Evolutionary conservation across 352 stramenopile genomes (phyloP), one percentile per base, ranked within the genome.

Genomic region (Globisporangium polare): DNA sequence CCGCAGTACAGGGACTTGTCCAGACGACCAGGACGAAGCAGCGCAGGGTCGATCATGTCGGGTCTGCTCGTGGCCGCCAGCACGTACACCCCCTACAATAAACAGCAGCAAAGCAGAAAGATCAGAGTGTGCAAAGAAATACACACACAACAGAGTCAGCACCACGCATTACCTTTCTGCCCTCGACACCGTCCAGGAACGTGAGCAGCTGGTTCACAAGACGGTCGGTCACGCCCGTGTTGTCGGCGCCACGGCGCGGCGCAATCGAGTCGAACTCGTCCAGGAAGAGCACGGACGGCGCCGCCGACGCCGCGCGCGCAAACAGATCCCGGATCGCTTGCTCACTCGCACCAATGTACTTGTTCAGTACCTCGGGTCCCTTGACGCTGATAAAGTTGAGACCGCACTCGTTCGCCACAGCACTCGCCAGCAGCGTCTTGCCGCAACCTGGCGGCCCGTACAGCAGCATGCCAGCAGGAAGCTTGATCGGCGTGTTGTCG

Each of bases 171-270:
- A n/a, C n/a, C 74, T 89, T 89, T 59, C 88, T 68, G 0, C 73
- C 78, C 75, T 99, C 97, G 13, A 99, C 95, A 42, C 97, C 96
- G 77, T 99, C 97, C 49, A 99, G 70, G 66, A 98, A 98, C 0
- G 97, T 99, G 0, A 99, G 85, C 50, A 99, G 75, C 62, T 99
- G 97, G 68, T 99, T 99, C 49, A 99, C 96, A 27, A 99, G 91
- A 22, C 97, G 81, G 68, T 99, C 96, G 0, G 95, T 99, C 33
- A 99, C 96, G 29, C 96, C 95, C 8, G 92, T 98, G 68, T 97
- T 93, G 65, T 98, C 86, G 13, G 84, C 83, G 39, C 96, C 96
- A 60, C 96, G 88, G 10, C 90, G 86, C n/a, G 96, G 96, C 31
- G 95, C 95, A 42, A 99, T 89, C 12, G 95, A 94, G 58, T 99